Evolutionary conservation across 257 asterid species (phyloP), one percentile per base, ranked within the genome.

Genomic region (Striga asiatica): DNA sequence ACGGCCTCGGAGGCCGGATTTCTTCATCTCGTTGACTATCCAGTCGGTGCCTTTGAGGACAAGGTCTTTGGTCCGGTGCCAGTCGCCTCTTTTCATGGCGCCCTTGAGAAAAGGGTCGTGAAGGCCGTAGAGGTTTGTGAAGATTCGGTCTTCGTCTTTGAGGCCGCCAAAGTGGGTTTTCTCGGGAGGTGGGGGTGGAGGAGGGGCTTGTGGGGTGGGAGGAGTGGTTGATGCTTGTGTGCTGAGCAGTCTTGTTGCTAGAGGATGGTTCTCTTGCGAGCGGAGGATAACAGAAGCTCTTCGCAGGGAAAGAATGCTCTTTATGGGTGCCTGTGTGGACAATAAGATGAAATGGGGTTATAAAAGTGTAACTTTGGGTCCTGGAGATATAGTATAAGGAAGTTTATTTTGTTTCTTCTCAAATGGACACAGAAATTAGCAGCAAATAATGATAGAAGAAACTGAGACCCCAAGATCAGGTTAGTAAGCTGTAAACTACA

Each of bases 1-100:
- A 64, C 97, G 94, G 23, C 99, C 99, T 58, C 95, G 81, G 57
- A 92, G 99, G 54, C 99, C 99, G 29, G 97, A 92, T 68, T 88
- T 92, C 82, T 88, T 92, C 73, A 92, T 77, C 71, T 87, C 98
- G 61, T 84, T 84, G 59, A 87, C 95, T 27, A 84, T 82, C 98
- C 98, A 92, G 69, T 92, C 97, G 56, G 94, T 9, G 11, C 97
- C 98, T 75, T 92, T 92, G 23, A 77, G 60, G 49, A 92, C 97
- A 5, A 92, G 81, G 69, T 88, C 98, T 58, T 92, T 92, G 31
- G 98, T 92, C 67, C 95, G 69, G 76, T 92, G 56, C 98, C 98
- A 92, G 73, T 92, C 98, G 22, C 98, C 98, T 35, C 95, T 85
- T 71, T 88, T 88, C 94, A 88, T 74, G 64, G 97, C 98, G 18